A percentile compares a stretch with the other conserved stretches of the same genome.
Conservation (phyloP, 2,329 filamentous ascomycete genomes). For the Penicillium fuscoglaucum region DNA sequence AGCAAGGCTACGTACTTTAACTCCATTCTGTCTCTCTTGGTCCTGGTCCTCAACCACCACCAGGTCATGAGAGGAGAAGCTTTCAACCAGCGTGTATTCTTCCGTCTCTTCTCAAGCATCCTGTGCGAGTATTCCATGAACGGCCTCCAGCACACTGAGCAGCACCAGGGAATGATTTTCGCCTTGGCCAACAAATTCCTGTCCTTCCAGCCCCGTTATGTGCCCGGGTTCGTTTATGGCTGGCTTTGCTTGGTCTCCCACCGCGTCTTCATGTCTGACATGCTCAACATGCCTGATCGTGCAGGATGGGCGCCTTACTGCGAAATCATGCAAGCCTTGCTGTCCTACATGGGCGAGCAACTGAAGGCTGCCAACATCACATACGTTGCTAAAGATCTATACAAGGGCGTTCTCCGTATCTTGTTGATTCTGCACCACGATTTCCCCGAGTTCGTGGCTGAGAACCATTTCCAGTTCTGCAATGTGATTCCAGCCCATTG, state of each 20-base stretch:
- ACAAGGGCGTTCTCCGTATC: conserved; percentile 79
- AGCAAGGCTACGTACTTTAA: conserved; percentile 72
- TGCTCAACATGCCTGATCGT: conserved; percentile 68
- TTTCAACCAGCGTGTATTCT: conserved; percentile 88
- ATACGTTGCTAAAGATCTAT: conserved; percentile 74
- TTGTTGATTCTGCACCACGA: conserved; percentile 87
- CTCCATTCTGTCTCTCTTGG: conserved; percentile 72
- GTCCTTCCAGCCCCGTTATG: conserved; percentile 71
- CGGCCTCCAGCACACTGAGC: conserved; percentile 58
- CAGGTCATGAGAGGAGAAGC: conserved; percentile 75
- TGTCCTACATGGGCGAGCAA: conserved; percentile 75
- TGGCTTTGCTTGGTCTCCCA: conserved; percentile 85
- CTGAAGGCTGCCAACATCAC: conserved; percentile 71
- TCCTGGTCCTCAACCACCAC: conserved; percentile 82
- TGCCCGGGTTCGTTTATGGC: conserved; percentile 79
- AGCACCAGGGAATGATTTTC: conserved; percentile 69
- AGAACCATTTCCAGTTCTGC: conserved; percentile 80
- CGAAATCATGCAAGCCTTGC: conserved; percentile 69
- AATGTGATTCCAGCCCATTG: conserved; percentile 79
- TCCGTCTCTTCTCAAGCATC: conserved; percentile 81
- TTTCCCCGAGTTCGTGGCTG: conserved; percentile 87
- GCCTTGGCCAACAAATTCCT: conserved; percentile 70
- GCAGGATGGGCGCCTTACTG: conserved; percentile 75
- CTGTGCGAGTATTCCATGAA: conserved; percentile 70
- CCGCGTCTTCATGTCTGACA: conserved; percentile 75